Conservation (phyloP, 148 eudicot species). For the Linanthus parryae region DNA sequence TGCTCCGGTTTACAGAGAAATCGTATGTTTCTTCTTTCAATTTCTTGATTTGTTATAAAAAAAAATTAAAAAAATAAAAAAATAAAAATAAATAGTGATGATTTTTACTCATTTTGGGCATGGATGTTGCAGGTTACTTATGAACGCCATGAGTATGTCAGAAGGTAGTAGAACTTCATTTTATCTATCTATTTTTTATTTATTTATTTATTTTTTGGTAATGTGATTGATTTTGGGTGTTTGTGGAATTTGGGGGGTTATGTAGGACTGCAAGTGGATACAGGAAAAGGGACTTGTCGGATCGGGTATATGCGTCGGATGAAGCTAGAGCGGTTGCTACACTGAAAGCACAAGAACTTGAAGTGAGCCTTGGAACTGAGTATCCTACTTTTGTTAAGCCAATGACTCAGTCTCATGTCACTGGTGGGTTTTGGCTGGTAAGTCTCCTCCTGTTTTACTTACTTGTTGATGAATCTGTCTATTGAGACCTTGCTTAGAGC, state of each 20-base stretch:
- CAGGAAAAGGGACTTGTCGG: constrained; percentile 40
- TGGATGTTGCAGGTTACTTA: constrained; percentile 16
- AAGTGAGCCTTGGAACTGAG: constrained; percentile 23
- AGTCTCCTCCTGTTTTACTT: neutral
- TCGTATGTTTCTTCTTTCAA: constrained; percentile 17
- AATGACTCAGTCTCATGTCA: constrained; percentile 78
- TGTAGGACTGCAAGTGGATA: constrained; percentile 21
- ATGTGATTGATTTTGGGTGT: neutral
- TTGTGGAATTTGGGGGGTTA: neutral
- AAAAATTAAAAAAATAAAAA: neutral
- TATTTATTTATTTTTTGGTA: neutral
- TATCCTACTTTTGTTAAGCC: constrained; percentile 50
- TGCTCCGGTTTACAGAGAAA: constrained; percentile 52
- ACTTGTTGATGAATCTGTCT: neutral
- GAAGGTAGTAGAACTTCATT: constrained; percentile 15
- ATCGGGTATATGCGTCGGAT: constrained; percentile 52
- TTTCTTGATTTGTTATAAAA: neutral
- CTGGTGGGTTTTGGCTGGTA: constrained; percentile 94
- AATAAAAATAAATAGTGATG: neutral
- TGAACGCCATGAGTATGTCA: constrained; percentile 17
- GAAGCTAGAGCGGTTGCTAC: constrained; percentile 42
- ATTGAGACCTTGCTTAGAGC: neutral
- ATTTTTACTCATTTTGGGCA: neutral
- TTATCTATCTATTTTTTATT: neutral
- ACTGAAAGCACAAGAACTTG: constrained; percentile 52